A percentile compares a stretch with the other conserved stretches of the same genome.
Evolutionary conservation across 768 basidiomycete genomes (phyloP).

Genomic region (Solioccasus polychromus): DNA sequence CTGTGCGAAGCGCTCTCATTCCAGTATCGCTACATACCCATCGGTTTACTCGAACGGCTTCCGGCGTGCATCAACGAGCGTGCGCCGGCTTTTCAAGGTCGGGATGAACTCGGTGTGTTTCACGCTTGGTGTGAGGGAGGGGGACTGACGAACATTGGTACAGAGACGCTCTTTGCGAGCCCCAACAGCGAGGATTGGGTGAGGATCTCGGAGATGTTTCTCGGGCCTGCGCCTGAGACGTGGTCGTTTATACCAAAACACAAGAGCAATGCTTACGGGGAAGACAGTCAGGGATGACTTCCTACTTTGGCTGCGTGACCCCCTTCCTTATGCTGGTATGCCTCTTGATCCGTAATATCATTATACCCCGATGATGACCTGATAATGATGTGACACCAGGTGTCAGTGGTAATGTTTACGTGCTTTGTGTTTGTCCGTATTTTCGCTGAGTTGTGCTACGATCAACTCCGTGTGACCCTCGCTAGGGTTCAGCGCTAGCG

Average conservation of each 20-base stretch:
- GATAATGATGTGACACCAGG: too few relatives aligned
- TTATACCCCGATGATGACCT: too few relatives aligned
- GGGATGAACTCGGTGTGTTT: slow-evolving; percentile 83
- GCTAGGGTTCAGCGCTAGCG: too few relatives aligned
- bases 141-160: not conserved
- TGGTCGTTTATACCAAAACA: slow-evolving; percentile 93
- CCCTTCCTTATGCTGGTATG: too few relatives aligned
- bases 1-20: slow-evolving; percentile 95
- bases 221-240: slow-evolving; percentile 79
- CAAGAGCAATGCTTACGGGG: slow-evolving; percentile 78
- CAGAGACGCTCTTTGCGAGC: slow-evolving; percentile 84
- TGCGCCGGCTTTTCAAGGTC: slow-evolving; percentile 81
- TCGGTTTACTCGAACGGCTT: slow-evolving; percentile 82
- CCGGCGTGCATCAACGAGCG: slow-evolving; percentile 88
- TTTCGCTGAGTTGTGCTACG: too few relatives aligned
- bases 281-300: slow-evolving; percentile 61
- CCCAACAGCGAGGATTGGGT: slow-evolving; percentile 84
- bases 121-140: not conserved
- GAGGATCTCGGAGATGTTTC: slow-evolving; percentile 91
- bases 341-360: too few relatives aligned
- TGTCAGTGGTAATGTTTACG: too few relatives aligned
- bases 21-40: slow-evolving; percentile 93
- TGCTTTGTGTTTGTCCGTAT: too few relatives aligned
- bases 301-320: too few relatives aligned
- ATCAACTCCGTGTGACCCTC: too few relatives aligned